Evolutionary conservation across 495 filamentous ascomycete genomes (phyloP), one percentile per base, ranked within the genome.

Genomic region (Jackrogersella minutella): DNA sequence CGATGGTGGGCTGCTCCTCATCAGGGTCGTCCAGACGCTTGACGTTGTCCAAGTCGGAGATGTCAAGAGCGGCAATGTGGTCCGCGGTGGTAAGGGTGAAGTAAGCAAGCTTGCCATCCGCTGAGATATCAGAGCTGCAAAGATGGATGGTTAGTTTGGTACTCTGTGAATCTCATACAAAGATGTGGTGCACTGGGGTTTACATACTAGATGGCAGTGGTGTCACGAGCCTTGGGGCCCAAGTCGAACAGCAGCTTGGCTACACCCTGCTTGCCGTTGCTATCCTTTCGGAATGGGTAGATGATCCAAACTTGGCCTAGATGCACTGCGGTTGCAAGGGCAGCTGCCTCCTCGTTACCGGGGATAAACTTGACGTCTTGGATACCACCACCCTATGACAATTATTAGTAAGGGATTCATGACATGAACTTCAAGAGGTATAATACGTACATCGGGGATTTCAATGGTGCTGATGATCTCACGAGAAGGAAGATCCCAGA

Each of bases 351-450:
- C 2, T 75, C 59, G 76, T 89, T 86, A 7, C 84, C 83, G 2
- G 86, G 86, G 65, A 88, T 89, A 74, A 86, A 87, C 70, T 88
- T 88, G 71, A 87, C 84, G 65, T 89, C 86, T 75, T 89, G 85
- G 58, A 88, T 88, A 43, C 86, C 86, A 36, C 80, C 79, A 11
- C 86, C 84, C 79, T 83, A 13, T 49, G 3, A 43, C 47, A 41
- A 10, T 2, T 17, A 30, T 66, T 40, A 65, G 36, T 44, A 30
- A 40, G 3, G 5, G 16, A 0, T 37, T 24, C n/a, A 14, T 22
- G 24, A 1, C 26, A 50, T 9, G 5, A 7, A 10, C 1, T 21
- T 5, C 2, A 21, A 17, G 10, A 16, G n/a, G 11, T 28, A 17
- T 37, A 3, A 21, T 24, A 71, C 82, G 67, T 69, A 84, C 84